Base-by-base conservation (phyloP, 768 basidiomycete species). In the Cystobasidiopsis lactophilus region DNA sequence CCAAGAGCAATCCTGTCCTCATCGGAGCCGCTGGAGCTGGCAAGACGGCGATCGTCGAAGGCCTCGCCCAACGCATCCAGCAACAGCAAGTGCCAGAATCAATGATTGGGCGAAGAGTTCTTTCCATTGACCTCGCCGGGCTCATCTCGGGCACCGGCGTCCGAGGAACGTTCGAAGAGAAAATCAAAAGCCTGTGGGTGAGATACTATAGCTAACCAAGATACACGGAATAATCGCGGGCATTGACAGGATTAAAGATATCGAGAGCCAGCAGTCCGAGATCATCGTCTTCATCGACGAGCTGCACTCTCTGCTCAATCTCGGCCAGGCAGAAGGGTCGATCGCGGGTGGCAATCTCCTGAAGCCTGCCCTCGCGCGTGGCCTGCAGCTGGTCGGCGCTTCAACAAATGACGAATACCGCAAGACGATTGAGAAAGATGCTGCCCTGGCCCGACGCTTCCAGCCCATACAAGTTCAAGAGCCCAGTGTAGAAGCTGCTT, bases 41-140 rank as follows among this genome's bases (percentile, higher is more conserved):
- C 9, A 91, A 93, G 68, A 91, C 88, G 1, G 77, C 85, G 33
- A 85, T 93, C 52, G 83, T 80, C 14, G 89, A 96, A 72, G 86
- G 86, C 40, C 77, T 96, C 4, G 88, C 91, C 0, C 88, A 93
- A 64, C 78, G 88, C 47, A 91, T 95, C 55, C 76, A 89, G 59
- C 85, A 88, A 58, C 77, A 85, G 49, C 86, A 93, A 66, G 84
- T 86, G 7, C 85, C 85, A 26, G 75, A 73, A n/a, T 74, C 71
- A 26, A 66, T 86, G 40, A 72, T 85, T 37, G 73, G 40, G 10
- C 44, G 45, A 27, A 35, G 52, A 2, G 41, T 59, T 11, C 24
- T 59, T 29, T 50, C 53, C 3, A 52, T 59, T 19, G 58, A 59
- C 39, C 43, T 59, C 1, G 35, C 46, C 14, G 31, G 24, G 5